Percentiles rank a stretch among this genome's conserved stretches.
Conservation (phyloP, 2,329 filamentous ascomycete species). For the Acrocalymma vagum region DNA sequence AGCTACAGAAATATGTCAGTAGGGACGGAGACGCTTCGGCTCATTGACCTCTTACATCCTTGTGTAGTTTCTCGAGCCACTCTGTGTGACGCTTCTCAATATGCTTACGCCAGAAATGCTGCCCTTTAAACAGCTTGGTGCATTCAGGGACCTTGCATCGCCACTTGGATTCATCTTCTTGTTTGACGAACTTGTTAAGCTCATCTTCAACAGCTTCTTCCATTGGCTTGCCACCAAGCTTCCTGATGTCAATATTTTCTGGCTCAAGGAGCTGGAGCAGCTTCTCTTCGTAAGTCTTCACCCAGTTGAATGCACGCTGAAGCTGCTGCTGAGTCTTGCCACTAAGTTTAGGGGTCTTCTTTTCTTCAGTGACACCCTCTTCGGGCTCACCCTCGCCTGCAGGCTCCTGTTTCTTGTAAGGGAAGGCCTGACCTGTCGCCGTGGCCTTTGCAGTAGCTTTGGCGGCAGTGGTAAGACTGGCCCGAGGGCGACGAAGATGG, state of each 20-base stretch:
- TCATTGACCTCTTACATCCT: constrained; percentile 85
- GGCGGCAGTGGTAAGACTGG: constrained; percentile 82
- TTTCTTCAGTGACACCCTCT: constrained; percentile 75
- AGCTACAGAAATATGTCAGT: constrained; percentile 72
- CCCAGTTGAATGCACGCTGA: constrained; percentile 96
- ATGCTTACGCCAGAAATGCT: constrained; percentile 97
- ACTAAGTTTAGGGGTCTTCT: constrained; percentile 69
- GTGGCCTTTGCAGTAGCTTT: constrained; percentile 88
- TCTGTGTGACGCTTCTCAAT: constrained; percentile 94
- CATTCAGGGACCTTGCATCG: constrained; percentile 97
- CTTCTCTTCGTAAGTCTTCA: constrained; percentile 98
- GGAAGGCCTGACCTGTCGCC: constrained; percentile 82
- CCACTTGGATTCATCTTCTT: constrained; percentile 97
- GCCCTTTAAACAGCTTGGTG: constrained; percentile 95
- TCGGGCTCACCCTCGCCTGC: constrained; percentile 72
- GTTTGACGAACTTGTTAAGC: constrained; percentile 86
- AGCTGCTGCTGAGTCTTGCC: constrained; percentile 90
- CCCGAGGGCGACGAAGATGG: constrained; percentile 90
- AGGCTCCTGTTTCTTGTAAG: constrained; percentile 76
- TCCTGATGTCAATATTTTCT: constrained; percentile 84
- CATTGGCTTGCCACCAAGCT: constrained; percentile 85
- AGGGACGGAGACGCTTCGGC: no score
- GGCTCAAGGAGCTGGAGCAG: constrained; percentile 91
- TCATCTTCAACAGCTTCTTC: constrained; percentile 91
- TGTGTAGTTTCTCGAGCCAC: constrained; percentile 81